Conservation (phyloP, 805 yeast genomes). For the Ogataea neopini region DNA sequence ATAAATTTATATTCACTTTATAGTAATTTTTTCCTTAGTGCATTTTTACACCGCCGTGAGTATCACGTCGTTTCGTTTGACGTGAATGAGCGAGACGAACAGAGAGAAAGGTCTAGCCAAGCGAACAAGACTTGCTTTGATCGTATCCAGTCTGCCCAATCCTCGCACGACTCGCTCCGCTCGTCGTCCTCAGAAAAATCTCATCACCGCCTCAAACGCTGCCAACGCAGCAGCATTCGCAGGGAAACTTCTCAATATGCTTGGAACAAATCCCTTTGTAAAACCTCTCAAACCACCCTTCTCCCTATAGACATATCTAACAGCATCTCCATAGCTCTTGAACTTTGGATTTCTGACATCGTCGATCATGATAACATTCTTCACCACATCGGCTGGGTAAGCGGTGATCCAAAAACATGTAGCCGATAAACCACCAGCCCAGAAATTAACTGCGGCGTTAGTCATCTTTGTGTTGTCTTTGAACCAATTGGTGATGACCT, state of each 20-base stretch:
- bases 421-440: constrained; percentile 91
- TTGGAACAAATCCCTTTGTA: constrained; percentile 78
- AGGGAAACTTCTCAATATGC: constrained; percentile 82
- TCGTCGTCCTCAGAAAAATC: constrained; percentile 36
- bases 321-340: constrained; percentile 72
- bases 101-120: too few relatives aligned
- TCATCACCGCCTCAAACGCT: constrained; percentile 83
- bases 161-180: neutral
- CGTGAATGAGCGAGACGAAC: too few relatives aligned
- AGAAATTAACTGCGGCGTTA: constrained; percentile 74
- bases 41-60: too few relatives aligned
- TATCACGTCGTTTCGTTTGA: too few relatives aligned
- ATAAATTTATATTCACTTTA: too few relatives aligned
- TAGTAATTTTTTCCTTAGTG: too few relatives aligned
- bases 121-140: neutral
- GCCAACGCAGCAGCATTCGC: constrained; percentile 93
- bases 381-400: constrained; percentile 85
- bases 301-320: constrained; percentile 58
- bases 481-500: constrained; percentile 70
- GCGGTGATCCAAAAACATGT: constrained; percentile 88
- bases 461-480: constrained; percentile 63
- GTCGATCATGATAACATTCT: constrained; percentile 83
- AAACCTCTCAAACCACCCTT: constrained; percentile 69
- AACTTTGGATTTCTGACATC: constrained; percentile 70
- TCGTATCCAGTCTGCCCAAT: neutral